Conservation (phyloP, 2,329 filamentous ascomycete genomes). For the Bipolaris oryzae region DNA sequence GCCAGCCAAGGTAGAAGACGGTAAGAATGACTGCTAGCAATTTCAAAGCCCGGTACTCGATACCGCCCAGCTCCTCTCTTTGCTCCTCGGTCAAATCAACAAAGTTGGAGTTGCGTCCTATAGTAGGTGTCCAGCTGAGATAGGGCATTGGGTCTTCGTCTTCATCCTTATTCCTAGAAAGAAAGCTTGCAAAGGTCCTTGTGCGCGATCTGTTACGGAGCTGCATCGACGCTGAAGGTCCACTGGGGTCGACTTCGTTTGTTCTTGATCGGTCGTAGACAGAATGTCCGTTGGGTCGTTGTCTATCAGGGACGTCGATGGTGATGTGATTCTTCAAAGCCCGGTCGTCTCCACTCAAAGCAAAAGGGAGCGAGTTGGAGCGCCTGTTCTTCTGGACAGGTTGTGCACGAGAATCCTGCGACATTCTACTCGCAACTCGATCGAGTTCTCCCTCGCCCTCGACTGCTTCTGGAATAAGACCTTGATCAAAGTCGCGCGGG, state of each 20-base stretch:
- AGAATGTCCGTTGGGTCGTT: constrained; percentile 38
- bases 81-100: constrained; percentile 87
- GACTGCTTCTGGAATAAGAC: constrained; percentile 70
- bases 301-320: constrained; percentile 66
- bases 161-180: constrained; percentile 59
- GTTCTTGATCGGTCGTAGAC: constrained; percentile 31
- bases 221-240: constrained; percentile 25
- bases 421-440: constrained; percentile 24
- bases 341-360: constrained; percentile 49
- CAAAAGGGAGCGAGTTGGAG: constrained; percentile 37
- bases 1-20: constrained; percentile 82
- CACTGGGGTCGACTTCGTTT: constrained; percentile 14
- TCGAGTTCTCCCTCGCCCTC: constrained; percentile 49
- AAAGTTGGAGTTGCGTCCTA: constrained; percentile 92
- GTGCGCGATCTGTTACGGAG: constrained; percentile 45
- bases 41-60: constrained; percentile 93
- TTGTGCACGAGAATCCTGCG: constrained; percentile 30
- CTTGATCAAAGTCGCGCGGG: constrained; percentile 86
- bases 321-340: constrained; percentile 63
- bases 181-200: constrained; percentile 65
- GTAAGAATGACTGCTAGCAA: constrained; percentile 79
- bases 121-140: constrained; percentile 89
- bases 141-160: constrained; percentile 73
- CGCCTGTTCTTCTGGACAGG: constrained; percentile 21
- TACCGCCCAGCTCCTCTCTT: constrained; percentile 91